Conservation (phyloP, 345 rosid species). For the Eucalyptus marginata region DNA sequence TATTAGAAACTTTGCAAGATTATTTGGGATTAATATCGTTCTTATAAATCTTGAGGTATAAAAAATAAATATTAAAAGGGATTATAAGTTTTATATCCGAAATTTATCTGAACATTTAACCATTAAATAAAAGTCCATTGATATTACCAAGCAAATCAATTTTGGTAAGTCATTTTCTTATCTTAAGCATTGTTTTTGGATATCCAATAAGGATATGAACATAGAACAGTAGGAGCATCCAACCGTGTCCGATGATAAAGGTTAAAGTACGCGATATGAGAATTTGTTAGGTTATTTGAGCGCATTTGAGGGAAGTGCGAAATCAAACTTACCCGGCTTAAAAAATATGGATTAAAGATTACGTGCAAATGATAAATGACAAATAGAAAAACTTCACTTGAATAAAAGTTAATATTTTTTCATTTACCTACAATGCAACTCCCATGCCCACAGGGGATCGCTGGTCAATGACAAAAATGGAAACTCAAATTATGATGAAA, state of each 20-base stretch:
- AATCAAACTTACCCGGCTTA: background rate
- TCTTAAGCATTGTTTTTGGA: too few species aligned
- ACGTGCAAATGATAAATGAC: background rate
- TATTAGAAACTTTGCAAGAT: too few species aligned
- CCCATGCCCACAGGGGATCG: background rate
- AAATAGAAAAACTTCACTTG: background rate
- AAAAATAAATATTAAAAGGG: too few species aligned
- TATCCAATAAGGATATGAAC: background rate
- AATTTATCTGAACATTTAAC: too few species aligned
- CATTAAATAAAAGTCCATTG: too few species aligned
- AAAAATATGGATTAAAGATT: background rate
- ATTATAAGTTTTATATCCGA: too few species aligned
- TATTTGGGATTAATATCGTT: too few species aligned
- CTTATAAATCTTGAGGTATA: too few species aligned
- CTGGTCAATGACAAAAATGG: background rate
- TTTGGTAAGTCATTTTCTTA: too few species aligned
- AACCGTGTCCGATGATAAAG: background rate
- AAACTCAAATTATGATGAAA: background rate
- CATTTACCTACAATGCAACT: background rate
- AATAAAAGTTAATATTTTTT: background rate
- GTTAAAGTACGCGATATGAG: background rate
- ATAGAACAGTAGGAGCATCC: background rate
- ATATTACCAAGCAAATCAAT: too few species aligned
- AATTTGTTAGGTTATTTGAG: background rate
- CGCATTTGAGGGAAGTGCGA: background rate